Evolutionary conservation across 2,329 filamentous ascomycete species (phyloP), one percentile per base, ranked within the genome.

Genomic region (Penicillium sp.): DNA sequence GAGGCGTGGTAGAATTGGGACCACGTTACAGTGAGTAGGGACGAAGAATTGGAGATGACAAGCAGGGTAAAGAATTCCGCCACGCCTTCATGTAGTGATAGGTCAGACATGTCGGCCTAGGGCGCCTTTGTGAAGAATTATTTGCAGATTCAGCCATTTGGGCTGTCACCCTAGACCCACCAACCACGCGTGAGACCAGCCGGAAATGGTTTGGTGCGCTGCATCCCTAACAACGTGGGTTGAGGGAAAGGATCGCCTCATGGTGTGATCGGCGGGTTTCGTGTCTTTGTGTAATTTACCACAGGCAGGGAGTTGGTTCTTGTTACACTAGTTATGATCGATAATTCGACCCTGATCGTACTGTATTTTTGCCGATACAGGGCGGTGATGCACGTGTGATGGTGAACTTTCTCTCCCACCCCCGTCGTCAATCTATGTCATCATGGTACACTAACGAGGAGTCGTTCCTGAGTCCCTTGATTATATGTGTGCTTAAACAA

Each of bases 91-190:
- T 48, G 42, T 41, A n/a, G 35, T 37, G 35, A n/a, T 5, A 24
- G 35, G 35, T 24, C 18, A 7, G 29, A 11, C 7, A 32, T 3
- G 29, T 36, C 25, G 25, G 26, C 13, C 42, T 26, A 34, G 40
- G 32, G 18, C 29, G 29, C 41, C 41, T 33, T 29, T 36, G 55
- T 64, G 63, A 60, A 63, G 59, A 63, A 65, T 51, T 29, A 48
- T 32, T 5, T 32, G 11, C 29, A 11, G 3, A 32, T 32, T 32
- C 39, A 49, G 41, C 53, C 52, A 56, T 59, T 61, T 47, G 59
- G 62, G 60, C 64, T 67, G 64, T 65, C 64, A 67, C 62, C 61
- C 58, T 57, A 55, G 64, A 65, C 60, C 65, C 65, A 67, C 65
- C 55, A 55, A 56, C 63, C 63, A 67, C 64, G 65, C 65, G 65